These are phyloP conservation scores for Zizania palustris DNA, from an alignment of 202 grass and related monocot genomes.

Conservation along the genomic window DNA sequence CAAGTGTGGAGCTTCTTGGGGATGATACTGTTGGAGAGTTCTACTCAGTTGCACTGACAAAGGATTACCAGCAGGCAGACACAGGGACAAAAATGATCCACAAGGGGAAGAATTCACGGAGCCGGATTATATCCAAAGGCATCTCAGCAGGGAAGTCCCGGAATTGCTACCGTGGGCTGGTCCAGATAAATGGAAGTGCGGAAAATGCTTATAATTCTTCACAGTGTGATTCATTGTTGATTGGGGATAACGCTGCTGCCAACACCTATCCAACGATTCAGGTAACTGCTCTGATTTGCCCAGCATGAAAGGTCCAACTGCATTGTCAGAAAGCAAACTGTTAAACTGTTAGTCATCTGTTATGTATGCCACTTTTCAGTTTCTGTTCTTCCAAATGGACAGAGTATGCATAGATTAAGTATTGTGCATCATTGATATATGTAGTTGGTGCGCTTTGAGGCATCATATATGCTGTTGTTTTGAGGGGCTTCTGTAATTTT, in stretches of 20 bases:
- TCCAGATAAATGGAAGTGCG: conserved; percentile 73
- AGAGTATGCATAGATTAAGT: background rate
- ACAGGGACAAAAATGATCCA: conserved; percentile 98
- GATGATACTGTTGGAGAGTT: conserved; percentile 92
- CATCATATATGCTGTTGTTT: background rate
- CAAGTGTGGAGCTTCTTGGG: conserved; percentile 79
- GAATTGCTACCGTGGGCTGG: conserved; percentile 94
- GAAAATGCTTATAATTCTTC: conserved; percentile 90
- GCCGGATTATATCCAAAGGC: conserved; percentile 91
- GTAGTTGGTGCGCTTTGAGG: background rate
- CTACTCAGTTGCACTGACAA: conserved; percentile 89
- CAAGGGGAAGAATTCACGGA: conserved; percentile 83
- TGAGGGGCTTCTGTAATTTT: background rate
- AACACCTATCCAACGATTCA: conserved; percentile 97
- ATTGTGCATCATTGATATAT: background rate
- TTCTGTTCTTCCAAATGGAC: background rate
- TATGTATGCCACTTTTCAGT: background rate
- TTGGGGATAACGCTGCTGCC: conserved; percentile 90
- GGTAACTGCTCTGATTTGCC: conserved; percentile 45
- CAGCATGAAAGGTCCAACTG: conserved; percentile 9
- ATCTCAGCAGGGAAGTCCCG: conserved; percentile 96
- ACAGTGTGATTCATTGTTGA: conserved; percentile 98
- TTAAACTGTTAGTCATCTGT: background rate
- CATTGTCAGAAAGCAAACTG: background rate
- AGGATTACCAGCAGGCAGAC: conserved; percentile 94